Evolutionary conservation across 495 filamentous ascomycete species (phyloP), one percentile per base, ranked within the genome.

Genomic region (Hyaloscypha hepaticicola): DNA sequence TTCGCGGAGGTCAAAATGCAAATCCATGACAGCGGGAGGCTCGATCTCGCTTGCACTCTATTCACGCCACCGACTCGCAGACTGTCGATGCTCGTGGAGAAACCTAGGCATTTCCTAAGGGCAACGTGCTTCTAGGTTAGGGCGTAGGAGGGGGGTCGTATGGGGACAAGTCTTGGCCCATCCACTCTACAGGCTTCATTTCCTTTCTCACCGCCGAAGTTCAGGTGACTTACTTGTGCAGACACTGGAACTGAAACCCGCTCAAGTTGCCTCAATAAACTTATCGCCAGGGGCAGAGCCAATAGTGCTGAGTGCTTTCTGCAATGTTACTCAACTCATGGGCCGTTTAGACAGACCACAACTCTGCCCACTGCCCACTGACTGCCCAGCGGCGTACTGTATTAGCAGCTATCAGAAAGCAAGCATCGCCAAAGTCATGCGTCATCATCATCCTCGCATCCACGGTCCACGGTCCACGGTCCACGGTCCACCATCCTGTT

Each of bases 1-100:
- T 45, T 16, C 6, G 38, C 38, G 38, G 38, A 45, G 38, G 11
- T 45, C 38, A 4, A 45, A 16, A 0, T 16, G 14, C 38, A 45
- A 14, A 45, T 45, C 4, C 11, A 45, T 63, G 38, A 67, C 65
- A 67, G 65, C 59, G 59, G 65, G 33, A 67, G 53, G 45, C 29
- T 63, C 22, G 52, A 60, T 61, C 61, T 55, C 53, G 61, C 25
- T 64, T 57, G 53, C n/a, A 31, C 55, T 5, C 45, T 3, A 31
- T 45, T 48, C 21, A 33, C 60, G 41, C 60, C 65, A 63, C 65
- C 60, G 24, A 26, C 49, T 51, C 26, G 28, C 41, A 29, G 25
- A 26, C 59, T 51, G 29, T 49, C n/a, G 5, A n/a, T 29, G 31
- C 29, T 62, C 55, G 60, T 55, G 60, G 65, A 67, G 65, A 67